Evolutionary conservation across 2,329 filamentous ascomycete species (phyloP).

Genomic region (Xylariales sp.): DNA sequence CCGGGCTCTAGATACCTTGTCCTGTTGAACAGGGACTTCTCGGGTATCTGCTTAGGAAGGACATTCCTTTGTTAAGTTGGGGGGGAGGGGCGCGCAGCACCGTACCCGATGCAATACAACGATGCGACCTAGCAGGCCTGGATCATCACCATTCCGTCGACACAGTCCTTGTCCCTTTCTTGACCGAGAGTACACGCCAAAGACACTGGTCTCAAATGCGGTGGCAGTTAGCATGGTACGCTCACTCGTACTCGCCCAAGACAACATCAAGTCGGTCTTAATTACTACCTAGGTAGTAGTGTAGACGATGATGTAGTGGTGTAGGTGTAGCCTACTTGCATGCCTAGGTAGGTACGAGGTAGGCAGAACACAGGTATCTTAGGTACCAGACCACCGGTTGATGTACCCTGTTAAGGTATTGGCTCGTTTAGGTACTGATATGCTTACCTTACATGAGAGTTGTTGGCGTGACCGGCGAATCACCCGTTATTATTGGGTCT

Average conservation of each 20-base stretch:
- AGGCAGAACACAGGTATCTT: too few species aligned
- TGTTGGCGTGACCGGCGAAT: neutral
- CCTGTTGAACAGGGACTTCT: neutral
- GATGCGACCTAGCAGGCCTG: slow-evolving; percentile 5
- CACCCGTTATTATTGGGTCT: slow-evolving; percentile 8
- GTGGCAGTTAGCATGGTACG: slow-evolving; percentile 9
- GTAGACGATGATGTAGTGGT: slow-evolving; percentile 6
- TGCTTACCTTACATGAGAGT: slow-evolving; percentile 25
- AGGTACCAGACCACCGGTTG: neutral
- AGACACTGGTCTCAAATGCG: slow-evolving; percentile 23
- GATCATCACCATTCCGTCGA: slow-evolving; percentile 16
- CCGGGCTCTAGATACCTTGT: too few species aligned
- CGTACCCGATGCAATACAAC: slow-evolving; percentile 9
- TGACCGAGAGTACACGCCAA: slow-evolving; percentile 13
- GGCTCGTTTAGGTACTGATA: slow-evolving; percentile 10
- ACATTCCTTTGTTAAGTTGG: slow-evolving; percentile 1
- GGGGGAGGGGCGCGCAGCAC: slow-evolving; percentile 9
- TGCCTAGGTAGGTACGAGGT: too few species aligned
- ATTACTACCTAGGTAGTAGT: too few species aligned
- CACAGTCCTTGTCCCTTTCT: slow-evolving; percentile 4
- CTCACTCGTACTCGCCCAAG: slow-evolving; percentile 13
- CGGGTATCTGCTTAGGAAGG: neutral
- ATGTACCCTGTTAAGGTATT: slow-evolving; percentile 1
- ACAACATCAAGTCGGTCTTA: slow-evolving; percentile 18
- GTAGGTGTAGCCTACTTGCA: neutral